Percentiles rank a stretch among this genome's conserved stretches.
These are phyloP conservation scores for Ogataea methanolica DNA, from an alignment of 805 yeast species.

Conservation along the genomic window DNA sequence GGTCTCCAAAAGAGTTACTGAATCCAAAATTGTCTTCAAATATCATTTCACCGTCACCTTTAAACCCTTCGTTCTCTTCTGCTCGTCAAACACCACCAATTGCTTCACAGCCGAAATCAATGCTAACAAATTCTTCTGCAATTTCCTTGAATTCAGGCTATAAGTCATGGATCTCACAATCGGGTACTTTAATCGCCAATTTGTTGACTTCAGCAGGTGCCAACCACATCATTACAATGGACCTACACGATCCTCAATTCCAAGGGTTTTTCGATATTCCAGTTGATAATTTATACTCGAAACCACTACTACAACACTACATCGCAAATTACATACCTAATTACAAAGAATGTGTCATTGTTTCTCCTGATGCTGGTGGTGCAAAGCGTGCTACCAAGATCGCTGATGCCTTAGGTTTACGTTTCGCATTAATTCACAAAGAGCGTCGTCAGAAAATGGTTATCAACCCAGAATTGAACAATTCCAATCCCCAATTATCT, in stretches of 20 bases:
- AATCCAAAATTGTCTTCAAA: slow-evolving; percentile 3
- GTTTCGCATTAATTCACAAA: slow-evolving; percentile 93
- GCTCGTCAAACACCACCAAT: slow-evolving; percentile 5
- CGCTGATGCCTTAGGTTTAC: slow-evolving; percentile 84
- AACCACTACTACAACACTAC: slow-evolving; percentile 83
- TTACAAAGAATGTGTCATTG: slow-evolving; percentile 80
- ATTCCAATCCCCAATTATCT: slow-evolving; percentile 1
- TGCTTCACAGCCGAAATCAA: slow-evolving; percentile 6
- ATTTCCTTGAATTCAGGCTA: slow-evolving; percentile 53
- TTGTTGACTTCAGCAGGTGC: slow-evolving; percentile 90
- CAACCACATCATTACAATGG: slow-evolving; percentile 96
- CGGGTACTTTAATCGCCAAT: slow-evolving; percentile 89
- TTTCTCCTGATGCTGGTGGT: slow-evolving; percentile 99
- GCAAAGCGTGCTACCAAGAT: slow-evolving; percentile 94
- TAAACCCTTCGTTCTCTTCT: slow-evolving; percentile 3
- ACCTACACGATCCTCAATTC: slow-evolving; percentile 94
- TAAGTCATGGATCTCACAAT: slow-evolving; percentile 93
- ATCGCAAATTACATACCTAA: slow-evolving; percentile 74
- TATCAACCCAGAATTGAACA: slow-evolving; percentile 10
- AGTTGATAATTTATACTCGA: slow-evolving; percentile 88
- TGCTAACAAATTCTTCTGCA: slow-evolving; percentile 19
- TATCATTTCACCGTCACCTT: slow-evolving; percentile 7
- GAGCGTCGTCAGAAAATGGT: slow-evolving; percentile 62
- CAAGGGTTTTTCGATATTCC: slow-evolving; percentile 97
- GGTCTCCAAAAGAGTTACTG: slow-evolving; percentile 10